Base-by-base conservation (phyloP, 768 basidiomycete species). In the Termitomyces sp. region DNA sequence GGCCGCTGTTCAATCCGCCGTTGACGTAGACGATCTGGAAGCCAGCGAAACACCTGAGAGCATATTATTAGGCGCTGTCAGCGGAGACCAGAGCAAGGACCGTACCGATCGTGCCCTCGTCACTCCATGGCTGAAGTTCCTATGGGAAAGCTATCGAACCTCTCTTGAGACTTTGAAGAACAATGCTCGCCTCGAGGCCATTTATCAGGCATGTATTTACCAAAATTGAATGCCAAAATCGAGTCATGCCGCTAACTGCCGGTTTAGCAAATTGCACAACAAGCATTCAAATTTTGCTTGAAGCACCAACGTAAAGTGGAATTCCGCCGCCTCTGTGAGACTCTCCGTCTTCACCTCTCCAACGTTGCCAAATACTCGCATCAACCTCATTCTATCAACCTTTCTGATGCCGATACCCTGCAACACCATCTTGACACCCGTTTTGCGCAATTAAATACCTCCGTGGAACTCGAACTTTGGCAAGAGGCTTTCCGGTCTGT, bases 131-230 rank as follows among this genome's bases (percentile, higher is more conserved):
- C 88, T 98, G 69, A 95, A 95, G 70, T 97, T 98, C 73, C 81
- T 95, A n/a, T 98, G 95, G 95, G 96, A 98, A 79, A 93, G 92
- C 66, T 98, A 98, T 70, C 87, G 96, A 58, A 97, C 93, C 20
- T 93, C 91, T 1, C 78, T 99, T 44, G 96, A 98, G 77, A 95
- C 95, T 2, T 80, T 98, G 64, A 96, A 98, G 71, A 96, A 97
- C 71, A 98, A 97, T 68, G 91, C 93, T 18, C 79, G 96, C 18
- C 75, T 98, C 41, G 96, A 99, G 75, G 76, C 79, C 18, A 93
- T 98, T 62, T 99, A 99, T 75, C 96, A 98, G 82, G 93, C 91
- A 50, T 57, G 86, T 73, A 32, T 5, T 14, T 50, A 30, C 20
- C 49, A 33, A 30, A 59, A 12, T 10, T 23, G 40, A 20, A 28